Conservation (phyloP, 441 rosid genomes). For the Rhodomyrtus psidioides region DNA sequence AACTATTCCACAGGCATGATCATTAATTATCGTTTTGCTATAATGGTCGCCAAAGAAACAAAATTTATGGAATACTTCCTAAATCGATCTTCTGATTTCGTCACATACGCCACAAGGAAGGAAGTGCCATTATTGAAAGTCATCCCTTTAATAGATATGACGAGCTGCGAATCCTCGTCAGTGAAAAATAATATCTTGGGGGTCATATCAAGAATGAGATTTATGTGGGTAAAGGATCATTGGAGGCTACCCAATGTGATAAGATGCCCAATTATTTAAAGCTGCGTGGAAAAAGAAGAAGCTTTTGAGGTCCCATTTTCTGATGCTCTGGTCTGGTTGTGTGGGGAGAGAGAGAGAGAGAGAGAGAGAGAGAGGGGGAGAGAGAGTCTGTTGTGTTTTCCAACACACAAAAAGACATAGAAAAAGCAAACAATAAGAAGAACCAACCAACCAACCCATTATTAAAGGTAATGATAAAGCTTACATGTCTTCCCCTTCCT, state of each 20-base stretch:
- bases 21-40: background rate
- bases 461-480: conserved; percentile 15
- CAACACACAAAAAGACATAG: background rate
- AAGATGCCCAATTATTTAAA: background rate
- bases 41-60: background rate
- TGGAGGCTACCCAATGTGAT: background rate
- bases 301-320: background rate
- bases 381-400: background rate
- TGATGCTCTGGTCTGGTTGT: background rate
- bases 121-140: background rate
- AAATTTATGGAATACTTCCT: background rate
- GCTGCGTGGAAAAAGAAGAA: background rate
- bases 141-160: background rate
- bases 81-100: background rate
- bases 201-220: background rate
- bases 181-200: background rate
- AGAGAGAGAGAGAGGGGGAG: too few relatives aligned
- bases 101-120: background rate
- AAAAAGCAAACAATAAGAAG: background rate
- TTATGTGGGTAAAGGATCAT: background rate
- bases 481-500: conserved; percentile 4
- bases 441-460: background rate
- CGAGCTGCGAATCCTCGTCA: background rate
- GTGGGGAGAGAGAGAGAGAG: background rate
- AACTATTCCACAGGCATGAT: background rate